These are phyloP conservation scores for Fusarium longipes DNA, from an alignment of 2,329 filamentous ascomycete genomes.

Conservation along the genomic window DNA sequence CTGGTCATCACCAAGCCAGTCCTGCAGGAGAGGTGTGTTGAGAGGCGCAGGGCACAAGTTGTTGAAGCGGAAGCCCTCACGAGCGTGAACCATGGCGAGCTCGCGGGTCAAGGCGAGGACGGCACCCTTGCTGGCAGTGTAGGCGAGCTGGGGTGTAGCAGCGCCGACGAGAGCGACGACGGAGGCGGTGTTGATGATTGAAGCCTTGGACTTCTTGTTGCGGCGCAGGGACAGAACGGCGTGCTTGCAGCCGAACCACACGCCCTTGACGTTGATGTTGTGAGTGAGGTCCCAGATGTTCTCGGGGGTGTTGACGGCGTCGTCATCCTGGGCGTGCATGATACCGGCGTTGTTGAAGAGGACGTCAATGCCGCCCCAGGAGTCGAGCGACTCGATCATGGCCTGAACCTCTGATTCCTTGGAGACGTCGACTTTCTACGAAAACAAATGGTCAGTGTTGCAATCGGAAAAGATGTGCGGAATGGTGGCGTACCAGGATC, in stretches of 20 bases:
- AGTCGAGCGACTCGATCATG: slow-evolving; percentile 78
- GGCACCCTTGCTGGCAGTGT: slow-evolving; percentile 93
- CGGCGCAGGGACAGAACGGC: slow-evolving; percentile 84
- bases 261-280: slow-evolving; percentile 95
- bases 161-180: slow-evolving; percentile 89
- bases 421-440: slow-evolving; percentile 77
- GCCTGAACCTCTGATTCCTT: slow-evolving; percentile 83
- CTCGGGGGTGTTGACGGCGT: slow-evolving; percentile 86
- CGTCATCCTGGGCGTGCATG: slow-evolving; percentile 87
- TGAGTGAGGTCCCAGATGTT: slow-evolving; percentile 95
- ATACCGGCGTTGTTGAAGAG: slow-evolving; percentile 99
- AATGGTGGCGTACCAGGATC: slow-evolving; percentile 59
- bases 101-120: slow-evolving; percentile 91
- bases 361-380: slow-evolving; percentile 88
- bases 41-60: slow-evolving; percentile 88
- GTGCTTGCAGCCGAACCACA: slow-evolving; percentile 97
- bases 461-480: not conserved
- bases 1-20: slow-evolving; percentile 90
- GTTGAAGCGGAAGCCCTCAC: slow-evolving; percentile 91
- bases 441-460: not conserved
- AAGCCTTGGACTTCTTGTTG: slow-evolving; percentile 80
- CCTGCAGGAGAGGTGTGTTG: slow-evolving; percentile 91
- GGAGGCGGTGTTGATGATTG: slow-evolving; percentile 92
- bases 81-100: slow-evolving; percentile 89
- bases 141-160: slow-evolving; percentile 89